Base-by-base conservation (phyloP, 192 early-diverging fungal genomes). In the Coemansia sp. region DNA sequence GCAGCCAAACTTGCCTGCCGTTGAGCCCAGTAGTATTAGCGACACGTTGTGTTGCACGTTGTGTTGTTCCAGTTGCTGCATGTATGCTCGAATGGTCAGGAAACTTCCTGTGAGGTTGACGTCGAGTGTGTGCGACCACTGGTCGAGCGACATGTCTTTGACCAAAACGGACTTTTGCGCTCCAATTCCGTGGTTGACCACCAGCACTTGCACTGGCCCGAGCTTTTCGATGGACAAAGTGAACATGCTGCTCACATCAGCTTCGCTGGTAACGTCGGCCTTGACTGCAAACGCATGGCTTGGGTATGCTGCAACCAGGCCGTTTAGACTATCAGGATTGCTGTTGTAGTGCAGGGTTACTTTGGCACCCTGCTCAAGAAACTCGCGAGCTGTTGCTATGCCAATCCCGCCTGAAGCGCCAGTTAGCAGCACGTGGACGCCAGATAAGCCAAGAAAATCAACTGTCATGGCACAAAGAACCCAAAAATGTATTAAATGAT, bases 141-240 rank as follows among this genome's bases (percentile, higher is more conserved):
- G 72, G 12, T 77, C 63, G 20, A 82, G 63, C 2, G 65, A 34
- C 86, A 87, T 81, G 61, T 87, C 83, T 67, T 82, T 84, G 26
- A 87, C 64, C 15, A 55, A 36, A 9, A 83, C 64, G 26, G 78
- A 73, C 21, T 71, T 66, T 15, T 70, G 14, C 23, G 84, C 81
- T 81, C 84, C 85, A 59, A 87, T 77, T 34, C 86, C 86, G 47
- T 87, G 86, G 62, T 61, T 71, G 31, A 85, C 84, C 18, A 87
- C 64, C 40, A 87, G 63, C 10, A 74, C 64, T 1, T 84, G 63
- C 26, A 84, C 67, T 5, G 77, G 64, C 11, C 85, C 84, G n/a
- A 84, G 66, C 4, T 12, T 31, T 3, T 28, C 20, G 5, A 50
- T 49, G 12, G 73, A 52, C 25, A 36, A 15, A 3, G 48, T 56